Evolutionary conservation across 2,329 filamentous ascomycete genomes (phyloP), one percentile per base, ranked within the genome.

Genomic region (Alternaria sp.): DNA sequence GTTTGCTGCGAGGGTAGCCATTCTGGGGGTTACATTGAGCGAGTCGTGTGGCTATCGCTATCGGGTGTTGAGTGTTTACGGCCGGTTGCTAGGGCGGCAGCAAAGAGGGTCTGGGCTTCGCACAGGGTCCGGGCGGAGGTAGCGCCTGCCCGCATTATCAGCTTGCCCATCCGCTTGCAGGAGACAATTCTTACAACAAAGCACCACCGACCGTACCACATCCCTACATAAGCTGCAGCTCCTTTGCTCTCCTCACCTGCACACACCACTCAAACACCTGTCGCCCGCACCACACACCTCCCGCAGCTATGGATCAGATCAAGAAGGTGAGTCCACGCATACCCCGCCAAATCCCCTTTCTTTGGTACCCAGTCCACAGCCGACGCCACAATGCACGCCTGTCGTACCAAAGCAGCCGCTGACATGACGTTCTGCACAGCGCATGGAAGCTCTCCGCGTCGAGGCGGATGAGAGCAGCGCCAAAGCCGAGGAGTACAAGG

Each of bases 391-490:
- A 37, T 58, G 45, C 51, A 53, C 63, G n/a, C 55, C 37, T 45
- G 63, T 58, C 46, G 47, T 41, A 51, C 33, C 20, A 43, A n/a
- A 57, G 10, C 25, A 50, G 49, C 44, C 43, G 66, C 76, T 78
- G 67, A 79, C 65, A 64, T 57, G 55, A 23, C 14, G 21, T 51
- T 65, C 61, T 61, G 67, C 64, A 65, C 77, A 97, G 95, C 95
- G 94, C 90, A 95, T 97, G 93, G 92, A 92, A 86, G 87, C 90
- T 83, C 93, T 99, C 86, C 94, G 95, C 81, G 85, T 95, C 83
- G 93, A 98, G 88, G 92, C 93, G 78, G 96, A 98, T 79, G 92
- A 96, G 81, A 90, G 92, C 70, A 84, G 89, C 70, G 84, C 86
- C 80, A 92, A 95, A 85, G 90, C 91, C 70, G 93, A 97, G 80